Evolutionary conservation across 164 flowering plant genomes (phyloP), one percentile per base, ranked within the genome.

Genomic region (Platanus orientalis): DNA sequence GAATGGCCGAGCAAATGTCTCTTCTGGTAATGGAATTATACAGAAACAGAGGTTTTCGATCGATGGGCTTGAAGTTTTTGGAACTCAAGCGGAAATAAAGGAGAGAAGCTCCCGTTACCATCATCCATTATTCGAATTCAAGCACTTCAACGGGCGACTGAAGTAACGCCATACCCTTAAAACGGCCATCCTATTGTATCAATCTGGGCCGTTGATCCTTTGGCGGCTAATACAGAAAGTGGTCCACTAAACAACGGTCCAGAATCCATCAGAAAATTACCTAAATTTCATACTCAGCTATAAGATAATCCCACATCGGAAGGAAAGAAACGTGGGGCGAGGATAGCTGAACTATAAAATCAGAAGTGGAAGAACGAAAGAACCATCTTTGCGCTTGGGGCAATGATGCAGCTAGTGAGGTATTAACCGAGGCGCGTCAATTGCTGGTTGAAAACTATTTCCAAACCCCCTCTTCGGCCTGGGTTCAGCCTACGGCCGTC

Each of bases 61-160:
- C 25, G 12, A 34, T 20, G 27, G 3, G n/a, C 19, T 26, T 53
- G 4, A 26, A 26, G 55, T 3, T 25, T 1, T 20, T 44, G 27
- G 26, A 40, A 21, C 1, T 21, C 44, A 54, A 30, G 29, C 19
- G 34, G 12, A 25, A 57, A n/a, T 36, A 51, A 25, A 13, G 29
- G 44, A 21, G 21, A 51, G 60, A 39, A 63, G 36, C 54, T 50
- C 13, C 4, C 13, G 14, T 32, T 25, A 20, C 52, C 64, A 69
- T 69, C 57, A 48, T 10, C 71, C 71, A 68, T 68, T 9, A 12
- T 60, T 60, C 62, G 42, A 14, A n/a, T n/a, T n/a, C n/a, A n/a
- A n/a, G n/a, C n/a, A n/a, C n/a, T n/a, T n/a, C n/a, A n/a, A n/a
- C n/a, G n/a, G n/a, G n/a, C n/a, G n/a, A n/a, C n/a, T n/a, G n/a